Conservation (phyloP, 2,329 filamentous ascomycete genomes). For the Nectriaceae sp. region DNA sequence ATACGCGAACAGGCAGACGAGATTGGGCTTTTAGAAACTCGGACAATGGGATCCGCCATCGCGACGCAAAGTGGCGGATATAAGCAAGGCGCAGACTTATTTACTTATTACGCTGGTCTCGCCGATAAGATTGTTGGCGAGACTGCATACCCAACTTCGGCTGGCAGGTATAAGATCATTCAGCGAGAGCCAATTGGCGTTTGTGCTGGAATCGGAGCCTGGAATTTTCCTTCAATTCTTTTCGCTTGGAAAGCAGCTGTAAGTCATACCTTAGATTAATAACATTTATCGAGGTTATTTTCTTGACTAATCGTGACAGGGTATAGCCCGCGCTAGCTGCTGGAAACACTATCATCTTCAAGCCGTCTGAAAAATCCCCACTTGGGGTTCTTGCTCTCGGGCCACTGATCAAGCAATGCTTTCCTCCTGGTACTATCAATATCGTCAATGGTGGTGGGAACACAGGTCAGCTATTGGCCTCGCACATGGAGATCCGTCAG, state of each 20-base stretch:
- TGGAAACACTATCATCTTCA: conserved; percentile 54
- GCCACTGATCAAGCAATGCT: conserved; percentile 43
- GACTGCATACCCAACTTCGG: neutral
- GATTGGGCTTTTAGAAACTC: neutral
- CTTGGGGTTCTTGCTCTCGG: conserved; percentile 50
- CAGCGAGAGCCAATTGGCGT: conserved; percentile 36
- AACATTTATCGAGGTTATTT: too few species aligned
- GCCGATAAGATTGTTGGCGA: conserved; percentile 1
- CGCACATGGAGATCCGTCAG: conserved; percentile 58
- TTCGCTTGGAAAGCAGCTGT: conserved; percentile 51
- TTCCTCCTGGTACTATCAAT: conserved; percentile 57
- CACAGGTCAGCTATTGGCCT: conserved; percentile 57
- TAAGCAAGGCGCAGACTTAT: neutral
- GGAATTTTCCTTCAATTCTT: conserved; percentile 54
- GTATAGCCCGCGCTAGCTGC: conserved; percentile 51
- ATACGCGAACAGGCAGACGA: neutral
- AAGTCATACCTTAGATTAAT: neutral
- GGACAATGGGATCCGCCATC: conserved; percentile 2
- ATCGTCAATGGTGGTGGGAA: conserved; percentile 50
- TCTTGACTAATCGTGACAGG: neutral
- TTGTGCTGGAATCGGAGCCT: conserved; percentile 51
- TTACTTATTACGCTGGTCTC: conserved; percentile 3
- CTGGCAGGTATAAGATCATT: neutral
- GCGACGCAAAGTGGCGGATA: neutral
- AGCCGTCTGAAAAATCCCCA: conserved; percentile 56